Conservation (phyloP, 768 basidiomycete genomes). For the Neoboletus magnificus region DNA sequence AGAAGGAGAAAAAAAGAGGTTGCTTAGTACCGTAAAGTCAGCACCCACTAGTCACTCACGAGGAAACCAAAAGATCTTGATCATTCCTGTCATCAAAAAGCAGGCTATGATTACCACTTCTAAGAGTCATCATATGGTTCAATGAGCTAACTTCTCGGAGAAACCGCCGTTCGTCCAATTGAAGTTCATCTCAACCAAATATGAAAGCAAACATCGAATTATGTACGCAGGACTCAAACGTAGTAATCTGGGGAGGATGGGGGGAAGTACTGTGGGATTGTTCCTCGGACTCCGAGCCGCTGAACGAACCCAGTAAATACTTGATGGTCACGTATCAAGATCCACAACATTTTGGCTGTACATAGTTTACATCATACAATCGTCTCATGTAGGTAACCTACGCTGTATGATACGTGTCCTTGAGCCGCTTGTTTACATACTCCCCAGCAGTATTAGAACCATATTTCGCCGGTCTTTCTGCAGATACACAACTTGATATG, state of each 20-base stretch:
- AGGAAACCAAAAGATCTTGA: too few relatives aligned
- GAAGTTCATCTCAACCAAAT: too few relatives aligned
- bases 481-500: slow-evolving; percentile 48
- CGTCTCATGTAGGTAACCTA: neutral
- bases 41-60: too few relatives aligned
- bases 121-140: too few relatives aligned
- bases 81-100: too few relatives aligned
- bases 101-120: too few relatives aligned
- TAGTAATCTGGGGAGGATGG: neutral
- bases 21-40: too few relatives aligned
- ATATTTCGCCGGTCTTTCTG: slow-evolving; percentile 61
- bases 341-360: neutral
- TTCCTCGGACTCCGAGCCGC: neutral
- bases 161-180: too few relatives aligned
- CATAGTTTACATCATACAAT: neutral
- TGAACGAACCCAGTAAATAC: neutral
- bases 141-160: too few relatives aligned
- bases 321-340: too few relatives aligned
- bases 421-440: slow-evolving; percentile 72
- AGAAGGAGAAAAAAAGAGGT: too few relatives aligned
- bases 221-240: neutral
- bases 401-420: slow-evolving; percentile 36
- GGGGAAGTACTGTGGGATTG: neutral
- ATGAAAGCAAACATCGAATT: neutral
- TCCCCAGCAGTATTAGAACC: slow-evolving; percentile 75